A percentile compares a stretch with the other conserved stretches of the same genome.
Conservation (phyloP, 2,329 filamentous ascomycete genomes). For the Botrytis pseudocinerea region DNA sequence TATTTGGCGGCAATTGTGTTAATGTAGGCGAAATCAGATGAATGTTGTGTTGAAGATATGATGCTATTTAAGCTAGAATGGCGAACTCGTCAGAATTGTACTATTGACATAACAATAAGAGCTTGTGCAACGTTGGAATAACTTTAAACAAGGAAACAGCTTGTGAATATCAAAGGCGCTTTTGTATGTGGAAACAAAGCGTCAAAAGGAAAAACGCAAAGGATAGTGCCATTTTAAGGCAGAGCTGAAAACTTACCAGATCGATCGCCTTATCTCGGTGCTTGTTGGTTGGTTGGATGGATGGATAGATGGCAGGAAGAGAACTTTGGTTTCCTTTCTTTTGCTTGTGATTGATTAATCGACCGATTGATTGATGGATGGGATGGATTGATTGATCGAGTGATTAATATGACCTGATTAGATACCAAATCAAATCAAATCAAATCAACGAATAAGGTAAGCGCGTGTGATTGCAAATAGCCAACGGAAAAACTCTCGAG, state of each 20-base stretch:
- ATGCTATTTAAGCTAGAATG: conserved; percentile 8
- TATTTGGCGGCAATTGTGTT: neutral
- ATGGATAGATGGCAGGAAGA: neutral
- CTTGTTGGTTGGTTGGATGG: neutral
- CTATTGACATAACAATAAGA: neutral
- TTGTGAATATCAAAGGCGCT: neutral
- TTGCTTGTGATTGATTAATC: neutral
- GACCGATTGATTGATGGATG: neutral
- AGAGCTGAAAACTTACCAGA: neutral
- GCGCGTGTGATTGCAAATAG: too few species aligned
- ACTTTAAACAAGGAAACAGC: neutral
- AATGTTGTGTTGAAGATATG: neutral
- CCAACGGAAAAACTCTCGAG: too few species aligned
- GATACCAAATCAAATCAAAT: too few species aligned
- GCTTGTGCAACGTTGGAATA: too few species aligned
- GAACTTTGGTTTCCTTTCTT: neutral
- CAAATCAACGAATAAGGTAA: too few species aligned
- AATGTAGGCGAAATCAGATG: too few species aligned
- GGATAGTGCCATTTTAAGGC: neutral
- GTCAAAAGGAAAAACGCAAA: neutral
- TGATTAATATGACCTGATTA: too few species aligned
- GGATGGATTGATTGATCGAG: neutral
- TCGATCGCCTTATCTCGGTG: neutral
- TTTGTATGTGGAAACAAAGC: neutral
- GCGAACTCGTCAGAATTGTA: neutral